These are phyloP conservation scores for Candida neerlandica DNA, from an alignment of 1,139 yeast species.

Conservation along the genomic window DNA sequence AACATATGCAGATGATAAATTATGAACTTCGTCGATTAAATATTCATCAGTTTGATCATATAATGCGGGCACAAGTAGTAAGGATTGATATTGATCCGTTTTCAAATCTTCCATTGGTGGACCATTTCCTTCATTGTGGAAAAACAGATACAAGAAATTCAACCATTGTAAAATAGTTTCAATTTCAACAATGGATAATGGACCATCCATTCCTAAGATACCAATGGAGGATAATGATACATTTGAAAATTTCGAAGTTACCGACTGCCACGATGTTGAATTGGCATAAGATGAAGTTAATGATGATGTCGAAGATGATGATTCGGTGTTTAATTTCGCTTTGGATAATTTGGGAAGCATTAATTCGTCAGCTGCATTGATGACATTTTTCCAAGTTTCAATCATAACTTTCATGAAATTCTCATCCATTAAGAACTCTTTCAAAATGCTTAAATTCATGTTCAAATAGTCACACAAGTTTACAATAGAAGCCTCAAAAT, in stretches of 20 bases:
- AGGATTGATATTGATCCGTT: constrained; percentile 63
- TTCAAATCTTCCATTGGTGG: constrained; percentile 70
- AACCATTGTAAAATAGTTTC: constrained; percentile 78
- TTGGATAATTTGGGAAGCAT: constrained; percentile 71
- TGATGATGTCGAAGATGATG: constrained; percentile 5
- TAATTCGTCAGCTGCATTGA: constrained; percentile 64
- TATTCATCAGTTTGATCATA: constrained; percentile 58
- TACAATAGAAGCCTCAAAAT: constrained; percentile 66
- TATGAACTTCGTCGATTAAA: constrained; percentile 61
- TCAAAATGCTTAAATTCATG: constrained; percentile 66
- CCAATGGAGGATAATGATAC: constrained; percentile 43
- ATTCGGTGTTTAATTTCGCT: constrained; percentile 30
- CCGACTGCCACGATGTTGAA: constrained; percentile 48
- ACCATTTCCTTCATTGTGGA: constrained; percentile 82
- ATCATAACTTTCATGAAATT: constrained; percentile 69
- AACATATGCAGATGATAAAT: constrained; percentile 55
- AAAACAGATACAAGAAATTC: constrained; percentile 68
- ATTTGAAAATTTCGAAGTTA: constrained; percentile 53
- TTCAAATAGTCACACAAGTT: constrained; percentile 79
- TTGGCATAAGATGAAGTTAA: neutral
- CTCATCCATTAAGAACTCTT: constrained; percentile 60
- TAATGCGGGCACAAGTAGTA: constrained; percentile 65
- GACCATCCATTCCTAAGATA: constrained; percentile 38
- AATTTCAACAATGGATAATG: constrained; percentile 60
- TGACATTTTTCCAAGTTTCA: constrained; percentile 73